A percentile compares a stretch with the other conserved stretches of the same genome.
Conservation (phyloP, 2,329 filamentous ascomycete species). For the Colletotrichum plurivorum region DNA sequence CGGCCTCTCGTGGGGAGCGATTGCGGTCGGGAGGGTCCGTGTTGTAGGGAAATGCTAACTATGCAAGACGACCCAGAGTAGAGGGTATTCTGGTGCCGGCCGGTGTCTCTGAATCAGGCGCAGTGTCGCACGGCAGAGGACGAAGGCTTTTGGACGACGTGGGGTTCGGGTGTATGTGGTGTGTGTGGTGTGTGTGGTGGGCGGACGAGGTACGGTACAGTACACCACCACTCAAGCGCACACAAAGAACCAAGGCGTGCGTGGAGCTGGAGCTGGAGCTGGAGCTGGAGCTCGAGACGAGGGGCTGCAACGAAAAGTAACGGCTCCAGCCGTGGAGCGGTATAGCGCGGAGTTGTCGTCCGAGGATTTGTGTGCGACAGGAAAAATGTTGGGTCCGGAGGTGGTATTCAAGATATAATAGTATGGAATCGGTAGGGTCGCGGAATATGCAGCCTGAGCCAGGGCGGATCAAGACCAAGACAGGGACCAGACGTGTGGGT, state of each 20-base stretch:
- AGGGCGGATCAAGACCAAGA: slow-evolving; percentile 33
- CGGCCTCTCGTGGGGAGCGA: slow-evolving; percentile 8
- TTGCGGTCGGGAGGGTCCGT: not conserved
- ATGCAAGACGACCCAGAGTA: slow-evolving; percentile 16
- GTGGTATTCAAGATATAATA: slow-evolving; percentile 39
- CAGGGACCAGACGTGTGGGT: slow-evolving; percentile 31
- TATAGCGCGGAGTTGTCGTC: slow-evolving; percentile 29
- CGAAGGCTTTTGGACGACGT: slow-evolving; percentile 14
- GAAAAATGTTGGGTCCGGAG: slow-evolving; percentile 20
- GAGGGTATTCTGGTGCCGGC: not conserved
- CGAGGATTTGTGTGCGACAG: slow-evolving; percentile 29
- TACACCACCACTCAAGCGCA: slow-evolving; percentile 22
- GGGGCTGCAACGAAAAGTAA: slow-evolving; percentile 13
- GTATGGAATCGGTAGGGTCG: slow-evolving; percentile 27
- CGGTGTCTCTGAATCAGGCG: slow-evolving; percentile 10
- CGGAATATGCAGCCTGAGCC: slow-evolving; percentile 36
- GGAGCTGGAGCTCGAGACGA: slow-evolving; percentile 30
- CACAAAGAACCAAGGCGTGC: slow-evolving; percentile 23
- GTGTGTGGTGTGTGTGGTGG: slow-evolving; percentile 18
- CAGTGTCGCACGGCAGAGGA: slow-evolving; percentile 30
- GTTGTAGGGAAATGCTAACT: slow-evolving; percentile 26
- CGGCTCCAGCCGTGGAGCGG: slow-evolving; percentile 37
- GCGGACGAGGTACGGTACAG: slow-evolving; percentile 27
- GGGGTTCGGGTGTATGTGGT: slow-evolving; percentile 27
- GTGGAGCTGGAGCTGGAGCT: slow-evolving; percentile 20